Base-by-base conservation (phyloP, 176 grass and related monocot genomes). In the Tuctoria greenei region DNA sequence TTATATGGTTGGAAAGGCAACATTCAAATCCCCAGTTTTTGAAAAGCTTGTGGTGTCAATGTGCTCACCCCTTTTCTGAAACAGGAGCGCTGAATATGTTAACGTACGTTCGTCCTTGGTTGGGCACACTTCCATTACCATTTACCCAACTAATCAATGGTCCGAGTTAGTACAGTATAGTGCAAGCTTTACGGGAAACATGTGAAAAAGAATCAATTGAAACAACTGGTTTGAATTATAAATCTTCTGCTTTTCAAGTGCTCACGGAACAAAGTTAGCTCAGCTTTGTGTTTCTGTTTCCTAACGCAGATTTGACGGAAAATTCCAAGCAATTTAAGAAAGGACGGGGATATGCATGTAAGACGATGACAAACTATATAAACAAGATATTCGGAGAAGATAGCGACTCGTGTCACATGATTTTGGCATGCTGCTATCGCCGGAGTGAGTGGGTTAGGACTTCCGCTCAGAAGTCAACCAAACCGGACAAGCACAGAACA, bases 331-430 rank as follows among this genome's bases (percentile, higher is more conserved):
- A 46, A 64, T 58, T 10, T 56, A 35, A 6, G 2, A 16, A 59
- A 17, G 24, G n/a, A 38, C 60, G 1, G 2, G 39, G 26, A 62
- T 49, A 23, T 24, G 10, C 40, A 23, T 24, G 10, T 56, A 1
- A 41, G 38, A 45, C 44, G 28, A 12, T n/a, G 17, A 11, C 23
- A 16, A 50, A 7, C 47, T 50, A 18, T 50, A 10, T 25, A 14
- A 16, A 39, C 13, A 46, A n/a, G 14, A 46, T 8, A 79, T 9
- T 63, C 1, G 38, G 25, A 45, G 62, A 74, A 28, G 86, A 83
- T 39, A 64, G 68, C 7, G 80, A 88, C 75, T 36, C 75, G 9
- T 79, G 80, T 79, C 86, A 88, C 81, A 83, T 75, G 80, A 79
- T 88, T 47, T 83, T 79, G 86, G 62, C 44, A 64, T 69, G 70